phyloP scores from a whole-genome alignment of 768 basidiomycete genomes.

The Neoboletus subvelutipes region DNA sequence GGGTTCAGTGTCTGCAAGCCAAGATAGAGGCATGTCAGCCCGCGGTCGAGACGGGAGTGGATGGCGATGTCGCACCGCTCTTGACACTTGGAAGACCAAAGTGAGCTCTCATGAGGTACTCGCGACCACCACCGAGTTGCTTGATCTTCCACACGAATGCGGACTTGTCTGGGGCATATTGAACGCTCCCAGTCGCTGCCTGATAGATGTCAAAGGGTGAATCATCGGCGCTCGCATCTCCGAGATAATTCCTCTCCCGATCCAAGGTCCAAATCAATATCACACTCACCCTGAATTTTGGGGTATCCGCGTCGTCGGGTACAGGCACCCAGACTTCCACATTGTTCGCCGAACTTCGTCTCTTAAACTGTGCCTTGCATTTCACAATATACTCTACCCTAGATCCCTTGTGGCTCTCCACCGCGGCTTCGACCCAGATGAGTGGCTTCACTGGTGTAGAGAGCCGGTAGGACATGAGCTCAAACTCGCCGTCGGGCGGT shows the following conservation, averaged over 20 bases:
- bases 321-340: slow-evolving; percentile 99
- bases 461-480: slow-evolving; percentile 96
- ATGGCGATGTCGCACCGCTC: slow-evolving; percentile 57
- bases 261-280: neutral
- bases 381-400: slow-evolving; percentile 96
- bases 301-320: slow-evolving; percentile 96
- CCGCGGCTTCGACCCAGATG: slow-evolving; percentile 91
- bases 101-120: slow-evolving; percentile 98
- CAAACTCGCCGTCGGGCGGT: slow-evolving; percentile 98
- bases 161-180: slow-evolving; percentile 97
- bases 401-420: slow-evolving; percentile 93
- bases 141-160: slow-evolving; percentile 99
- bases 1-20: slow-evolving; percentile 61
- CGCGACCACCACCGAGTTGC: slow-evolving; percentile 91
- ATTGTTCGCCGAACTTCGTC: slow-evolving; percentile 94
- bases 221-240: neutral
- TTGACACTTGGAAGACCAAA: slow-evolving; percentile 94
- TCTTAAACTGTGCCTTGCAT: slow-evolving; percentile 95
- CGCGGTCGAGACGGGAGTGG: neutral
- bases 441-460: slow-evolving; percentile 96
- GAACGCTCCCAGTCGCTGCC: slow-evolving; percentile 94
- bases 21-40: slow-evolving; percentile 34
- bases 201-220: slow-evolving; percentile 28
- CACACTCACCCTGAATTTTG: slow-evolving; percentile 80
- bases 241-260: neutral